phyloP scores from a whole-genome alignment of 495 filamentous ascomycete genomes.

The Cairneyella variabilis region DNA sequence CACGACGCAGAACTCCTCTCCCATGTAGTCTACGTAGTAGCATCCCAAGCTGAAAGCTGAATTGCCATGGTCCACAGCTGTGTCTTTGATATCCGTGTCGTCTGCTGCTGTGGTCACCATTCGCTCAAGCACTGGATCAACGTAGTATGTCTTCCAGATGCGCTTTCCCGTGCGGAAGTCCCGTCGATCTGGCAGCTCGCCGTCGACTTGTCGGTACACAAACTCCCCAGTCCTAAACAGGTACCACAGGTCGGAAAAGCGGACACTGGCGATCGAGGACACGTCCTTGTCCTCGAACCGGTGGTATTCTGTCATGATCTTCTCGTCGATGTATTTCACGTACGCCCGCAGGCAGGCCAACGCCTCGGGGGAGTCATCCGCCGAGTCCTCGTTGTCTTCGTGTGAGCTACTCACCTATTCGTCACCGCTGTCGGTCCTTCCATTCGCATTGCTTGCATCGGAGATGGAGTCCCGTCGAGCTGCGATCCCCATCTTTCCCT shows the following conservation, averaged over 20 bases:
- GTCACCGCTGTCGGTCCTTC: constrained; percentile 2
- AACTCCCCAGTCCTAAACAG: constrained; percentile 23
- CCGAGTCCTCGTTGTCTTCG: constrained; percentile 14
- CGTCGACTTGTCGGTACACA: constrained; percentile 25
- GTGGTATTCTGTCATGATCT: constrained; percentile 31
- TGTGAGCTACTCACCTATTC: background rate
- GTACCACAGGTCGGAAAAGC: constrained; percentile 32
- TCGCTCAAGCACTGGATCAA: background rate
- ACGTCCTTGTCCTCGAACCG: constrained; percentile 10
- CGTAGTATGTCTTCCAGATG: constrained; percentile 13
- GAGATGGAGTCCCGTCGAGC: constrained; percentile 16
- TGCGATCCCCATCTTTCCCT: constrained; percentile 32
- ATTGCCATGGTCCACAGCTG: no score
- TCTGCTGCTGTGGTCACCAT: background rate
- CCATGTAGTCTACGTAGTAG: background rate
- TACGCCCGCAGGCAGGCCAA: constrained; percentile 26
- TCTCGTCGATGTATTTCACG: constrained; percentile 2
- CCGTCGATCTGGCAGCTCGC: constrained; percentile 24
- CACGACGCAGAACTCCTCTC: background rate
- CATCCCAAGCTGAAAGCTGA: background rate
- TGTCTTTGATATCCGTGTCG: no score
- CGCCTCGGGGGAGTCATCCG: constrained; percentile 14
- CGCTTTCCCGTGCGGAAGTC: constrained; percentile 25
- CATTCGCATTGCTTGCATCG: constrained; percentile 15
- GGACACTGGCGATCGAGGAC: constrained; percentile 7